Conservation (phyloP, 768 basidiomycete species). For the Boletus reticuloceps region DNA sequence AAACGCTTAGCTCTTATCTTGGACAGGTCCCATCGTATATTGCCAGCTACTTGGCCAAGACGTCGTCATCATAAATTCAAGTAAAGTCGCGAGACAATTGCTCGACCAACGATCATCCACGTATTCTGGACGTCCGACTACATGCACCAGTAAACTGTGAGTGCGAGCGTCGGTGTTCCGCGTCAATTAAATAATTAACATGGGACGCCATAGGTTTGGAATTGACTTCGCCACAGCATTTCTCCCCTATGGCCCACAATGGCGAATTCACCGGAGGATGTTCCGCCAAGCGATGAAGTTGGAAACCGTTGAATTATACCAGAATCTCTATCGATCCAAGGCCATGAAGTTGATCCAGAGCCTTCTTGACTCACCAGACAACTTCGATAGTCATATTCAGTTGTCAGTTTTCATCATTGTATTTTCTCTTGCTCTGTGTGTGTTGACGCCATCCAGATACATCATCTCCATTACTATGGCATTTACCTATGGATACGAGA, state of each 20-base stretch:
- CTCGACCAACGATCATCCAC: constrained; percentile 29
- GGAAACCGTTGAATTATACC: constrained; percentile 20
- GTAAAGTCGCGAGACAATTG: constrained; percentile 23
- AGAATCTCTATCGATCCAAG: constrained; percentile 22
- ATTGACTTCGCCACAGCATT: constrained; percentile 30
- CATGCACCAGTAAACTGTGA: constrained; percentile 23
- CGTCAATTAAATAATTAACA: not conserved
- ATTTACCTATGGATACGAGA: constrained; percentile 30
- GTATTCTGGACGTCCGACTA: constrained; percentile 29
- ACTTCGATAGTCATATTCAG: constrained; percentile 25
- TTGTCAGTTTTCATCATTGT: constrained; percentile 9
- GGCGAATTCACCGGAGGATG: constrained; percentile 28
- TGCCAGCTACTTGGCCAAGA: constrained; percentile 26
- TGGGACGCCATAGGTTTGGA: constrained; percentile 19
- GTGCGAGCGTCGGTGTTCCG: not conserved
- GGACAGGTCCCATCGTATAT: constrained; percentile 28
- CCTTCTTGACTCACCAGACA: constrained; percentile 21
- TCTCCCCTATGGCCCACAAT: constrained; percentile 26
- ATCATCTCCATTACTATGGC: constrained; percentile 32
- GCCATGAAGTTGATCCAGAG: constrained; percentile 14
- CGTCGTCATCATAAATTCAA: constrained; percentile 28
- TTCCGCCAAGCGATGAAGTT: constrained; percentile 27
- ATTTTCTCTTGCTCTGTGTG: not conserved
- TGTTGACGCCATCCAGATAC: constrained; percentile 18
- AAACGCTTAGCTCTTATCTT: not conserved